phyloP scores from a whole-genome alignment of 495 filamentous ascomycete species.

The Astrocystis sublimbata region DNA sequence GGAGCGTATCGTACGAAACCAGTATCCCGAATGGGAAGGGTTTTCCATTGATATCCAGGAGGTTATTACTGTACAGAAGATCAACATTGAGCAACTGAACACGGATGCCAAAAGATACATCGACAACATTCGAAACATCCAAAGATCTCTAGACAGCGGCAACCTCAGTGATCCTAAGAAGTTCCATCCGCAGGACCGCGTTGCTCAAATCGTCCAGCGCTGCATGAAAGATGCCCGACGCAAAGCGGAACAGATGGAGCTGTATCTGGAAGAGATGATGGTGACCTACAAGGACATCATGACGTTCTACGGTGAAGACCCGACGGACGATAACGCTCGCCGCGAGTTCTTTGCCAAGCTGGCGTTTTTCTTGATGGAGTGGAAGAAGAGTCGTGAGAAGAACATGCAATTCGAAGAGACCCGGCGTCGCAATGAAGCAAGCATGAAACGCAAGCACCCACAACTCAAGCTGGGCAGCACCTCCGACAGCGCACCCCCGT shows the following conservation, averaged over 20 bases:
- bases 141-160: conserved; percentile 85
- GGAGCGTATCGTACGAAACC: conserved; percentile 94
- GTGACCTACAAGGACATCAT: conserved; percentile 93
- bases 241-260: conserved; percentile 93
- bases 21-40: conserved; percentile 92
- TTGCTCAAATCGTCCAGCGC: conserved; percentile 85
- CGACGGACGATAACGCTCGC: conserved; percentile 86
- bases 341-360: conserved; percentile 96
- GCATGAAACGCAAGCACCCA: conserved; percentile 82
- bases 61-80: conserved; percentile 81
- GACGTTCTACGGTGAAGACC: conserved; percentile 95
- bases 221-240: conserved; percentile 94
- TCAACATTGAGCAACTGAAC: conserved; percentile 91
- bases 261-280: conserved; percentile 92
- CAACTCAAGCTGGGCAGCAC: conserved; percentile 61
- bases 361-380: conserved; percentile 86
- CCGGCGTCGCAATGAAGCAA: conserved; percentile 79
- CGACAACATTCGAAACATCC: conserved; percentile 90
- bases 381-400: conserved; percentile 95
- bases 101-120: conserved; percentile 92
- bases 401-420: conserved; percentile 82
- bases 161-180: conserved; percentile 96
- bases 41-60: conserved; percentile 84
- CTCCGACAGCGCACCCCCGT: conserved; percentile 51
- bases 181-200: conserved; percentile 96